Base-by-base conservation (phyloP, 2,329 filamentous ascomycete species). In the Trichoderma atroviride region DNA sequence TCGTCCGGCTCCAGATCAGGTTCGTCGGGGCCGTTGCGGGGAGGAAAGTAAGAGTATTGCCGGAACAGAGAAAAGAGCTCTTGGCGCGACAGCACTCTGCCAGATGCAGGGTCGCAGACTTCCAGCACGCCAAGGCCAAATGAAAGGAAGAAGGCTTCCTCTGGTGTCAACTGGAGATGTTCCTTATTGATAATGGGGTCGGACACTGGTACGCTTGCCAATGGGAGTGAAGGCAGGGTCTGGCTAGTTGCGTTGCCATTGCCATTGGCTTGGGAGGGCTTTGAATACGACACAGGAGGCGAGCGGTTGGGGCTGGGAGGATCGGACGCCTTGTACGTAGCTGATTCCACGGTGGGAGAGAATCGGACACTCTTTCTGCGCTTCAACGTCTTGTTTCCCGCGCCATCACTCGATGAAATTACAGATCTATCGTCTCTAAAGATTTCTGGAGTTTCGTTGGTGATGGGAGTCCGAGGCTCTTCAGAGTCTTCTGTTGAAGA, bases 91-190 rank as follows among this genome's bases (percentile, higher is more conserved):
- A 92, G 81, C 2, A 81, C 75, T 24, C 76, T 73, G 9, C 82
- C 79, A 0, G 82, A 85, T 1, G 75, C 73, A 1, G 83, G 80
- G 70, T 90, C 85, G 1, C 81, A 81, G 14, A 98, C 84, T 3
- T 85, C 81, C 10, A 99, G 85, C 4, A 87, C 87, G 0, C 95
- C 95, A 1, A 99, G 83, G 0, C 87, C 91, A 77, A 96, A 98
- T 5, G 84, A 85, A 11, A 99, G 86, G 78, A 97, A 99, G 80
- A 98, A 96, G 0, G 94, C 91, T 80, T 99, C 96, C 78, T 97
- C 94, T 0, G 91, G 87, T 3, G 91, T 94, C 10, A 99, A 85
- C 77, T 98, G 96, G n/a, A 97, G 88, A 76, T 97, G 94, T 76
- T 99, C 96, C 81, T 82, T 85, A 73, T 88, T 84, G 62, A 79